Base-by-base conservation (phyloP, 148 eudicot genomes). In the Chenopodium suecicum region DNA sequence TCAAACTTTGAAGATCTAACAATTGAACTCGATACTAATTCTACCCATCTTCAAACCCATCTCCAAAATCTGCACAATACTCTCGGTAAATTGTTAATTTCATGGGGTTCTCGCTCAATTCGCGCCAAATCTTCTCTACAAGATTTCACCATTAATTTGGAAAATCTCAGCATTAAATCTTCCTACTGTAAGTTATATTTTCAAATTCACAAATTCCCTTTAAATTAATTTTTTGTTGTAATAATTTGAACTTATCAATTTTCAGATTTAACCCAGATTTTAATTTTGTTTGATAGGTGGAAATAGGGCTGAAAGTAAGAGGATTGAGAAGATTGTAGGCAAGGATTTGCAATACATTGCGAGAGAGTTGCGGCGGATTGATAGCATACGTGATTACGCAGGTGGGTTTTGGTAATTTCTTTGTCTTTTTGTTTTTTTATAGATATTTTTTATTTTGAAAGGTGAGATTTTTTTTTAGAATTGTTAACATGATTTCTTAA, bases 311-410 rank as follows among this genome's bases (percentile, higher is more conserved):
- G 50, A 60, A 56, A 47, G 75, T 56, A 83, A 82, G 78, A 81
- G 63, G 54, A 34, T 78, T 80, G 85, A 85, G 86, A 81, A 84
- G 79, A 83, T 89, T 70, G 58, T 85, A 31, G 81, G 50, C 29
- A 62, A 62, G 31, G 89, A 87, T 81, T 82, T 87, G 79, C 86
- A 81, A 41, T 86, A 34, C 16, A 75, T 89, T 73, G 88, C 74
- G 2, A 79, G 41, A 44, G 89, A 90, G 77, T 77, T 90, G 79
- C 79, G 79, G 34, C 86, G 85, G 65, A 85, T 90, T 44, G 84
- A 86, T n/a, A 69, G 54, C 10, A 65, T 90, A 74, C 88, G 90
- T 48, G 80, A 73, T 47, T 90, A 88, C 80, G 83, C 86, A 17
- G 89, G 92, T 90, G 32, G 70, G 80, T 54, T 19, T 19, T 50